Percentiles rank a stretch among this genome's conserved stretches.
Conservation (phyloP, 306 rosid genomes). For the Carpinus viminea region DNA sequence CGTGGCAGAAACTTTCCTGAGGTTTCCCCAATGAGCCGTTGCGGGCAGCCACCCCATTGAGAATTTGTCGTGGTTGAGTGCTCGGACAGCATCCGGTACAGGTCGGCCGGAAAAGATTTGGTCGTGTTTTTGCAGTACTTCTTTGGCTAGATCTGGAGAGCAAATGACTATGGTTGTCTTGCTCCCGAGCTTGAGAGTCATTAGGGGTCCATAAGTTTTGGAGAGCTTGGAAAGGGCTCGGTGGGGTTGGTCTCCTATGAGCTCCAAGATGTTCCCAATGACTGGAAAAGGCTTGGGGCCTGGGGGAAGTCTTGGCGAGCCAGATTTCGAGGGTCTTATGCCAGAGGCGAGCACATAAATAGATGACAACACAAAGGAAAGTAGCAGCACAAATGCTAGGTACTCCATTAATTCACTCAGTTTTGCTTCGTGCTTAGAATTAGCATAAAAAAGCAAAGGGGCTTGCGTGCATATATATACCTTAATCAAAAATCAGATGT, state of each 20-base stretch:
- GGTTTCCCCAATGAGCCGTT: not conserved
- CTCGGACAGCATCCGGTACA: not conserved
- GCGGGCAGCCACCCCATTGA: conserved; percentile 6
- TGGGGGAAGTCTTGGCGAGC: conserved; percentile 34
- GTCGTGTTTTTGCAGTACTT: conserved; percentile 12
- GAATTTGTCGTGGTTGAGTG: not conserved
- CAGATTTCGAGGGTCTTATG: not conserved
- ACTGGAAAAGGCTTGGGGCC: conserved; percentile 54
- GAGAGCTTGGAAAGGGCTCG: conserved; percentile 27
- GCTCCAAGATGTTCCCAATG: conserved; percentile 49
- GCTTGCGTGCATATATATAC: no score
- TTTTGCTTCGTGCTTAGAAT: no score
- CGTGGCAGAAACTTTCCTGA: conserved; percentile 5
- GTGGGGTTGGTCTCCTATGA: conserved; percentile 39
- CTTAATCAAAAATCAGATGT: no score
- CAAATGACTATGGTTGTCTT: conserved; percentile 31
- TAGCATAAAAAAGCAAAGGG: no score
- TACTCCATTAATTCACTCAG: no score
- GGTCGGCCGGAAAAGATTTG: not conserved
- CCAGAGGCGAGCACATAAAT: not conserved
- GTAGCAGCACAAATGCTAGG: no score
- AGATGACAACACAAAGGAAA: no score
- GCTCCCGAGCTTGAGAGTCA: conserved; percentile 27
- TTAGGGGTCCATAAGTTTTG: conserved; percentile 26
- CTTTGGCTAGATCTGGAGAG: conserved; percentile 24